Conservation (phyloP, 2,329 filamentous ascomycete genomes). For the Elsinoe perseae region DNA sequence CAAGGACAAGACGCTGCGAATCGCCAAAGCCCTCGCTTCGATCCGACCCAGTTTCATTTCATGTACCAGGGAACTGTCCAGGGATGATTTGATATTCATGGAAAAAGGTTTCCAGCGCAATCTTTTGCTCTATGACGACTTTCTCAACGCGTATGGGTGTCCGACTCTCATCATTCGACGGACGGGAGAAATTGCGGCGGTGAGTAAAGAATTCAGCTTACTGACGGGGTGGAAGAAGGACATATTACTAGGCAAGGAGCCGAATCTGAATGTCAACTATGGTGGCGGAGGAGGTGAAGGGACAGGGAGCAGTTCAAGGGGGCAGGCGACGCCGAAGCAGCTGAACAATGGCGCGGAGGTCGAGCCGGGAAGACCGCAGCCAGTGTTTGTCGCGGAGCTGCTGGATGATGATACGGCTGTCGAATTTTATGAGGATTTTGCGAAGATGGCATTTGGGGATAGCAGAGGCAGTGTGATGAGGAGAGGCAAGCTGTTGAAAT, state of each 20-base stretch:
- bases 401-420: conserved; percentile 90
- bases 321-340: conserved; percentile 40
- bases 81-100: conserved; percentile 90
- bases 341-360: conserved; percentile 24
- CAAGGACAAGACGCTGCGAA: conserved; percentile 66
- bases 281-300: conserved; percentile 42
- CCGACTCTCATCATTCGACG: conserved; percentile 87
- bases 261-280: conserved; percentile 79
- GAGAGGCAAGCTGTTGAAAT: conserved; percentile 81
- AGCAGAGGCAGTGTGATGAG: conserved; percentile 77
- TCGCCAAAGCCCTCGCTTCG: conserved; percentile 78
- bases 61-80: conserved; percentile 79
- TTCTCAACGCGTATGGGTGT: conserved; percentile 78
- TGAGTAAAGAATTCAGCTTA: conserved; percentile 94
- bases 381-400: conserved; percentile 85
- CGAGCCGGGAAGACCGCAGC: conserved; percentile 48
- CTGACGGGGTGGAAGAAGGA: conserved; percentile 91
- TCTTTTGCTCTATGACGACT: conserved; percentile 86
- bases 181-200: conserved; percentile 88
- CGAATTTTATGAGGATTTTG: conserved; percentile 93
- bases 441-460: conserved; percentile 84
- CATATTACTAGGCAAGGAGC: conserved; percentile 75
- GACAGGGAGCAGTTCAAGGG: conserved; percentile 40
- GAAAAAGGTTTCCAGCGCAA: conserved; percentile 94
- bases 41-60: conserved; percentile 91